phyloP scores from a whole-genome alignment of 2,329 filamentous ascomycete species.

The Pseudocercospora fijiensis region DNA sequence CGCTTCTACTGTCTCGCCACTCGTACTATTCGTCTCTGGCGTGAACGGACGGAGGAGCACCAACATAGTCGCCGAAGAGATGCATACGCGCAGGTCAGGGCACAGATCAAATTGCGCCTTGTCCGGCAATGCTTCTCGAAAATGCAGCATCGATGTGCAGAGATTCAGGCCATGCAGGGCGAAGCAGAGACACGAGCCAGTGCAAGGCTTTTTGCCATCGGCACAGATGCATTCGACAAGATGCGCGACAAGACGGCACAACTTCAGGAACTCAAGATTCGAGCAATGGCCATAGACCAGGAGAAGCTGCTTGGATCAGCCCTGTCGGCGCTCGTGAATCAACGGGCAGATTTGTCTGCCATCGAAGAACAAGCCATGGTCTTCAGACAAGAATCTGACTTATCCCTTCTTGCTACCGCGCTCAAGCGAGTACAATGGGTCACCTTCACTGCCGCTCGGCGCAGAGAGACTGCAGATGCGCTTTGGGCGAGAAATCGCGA shows the following conservation, averaged over 20 bases:
- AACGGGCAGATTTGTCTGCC: slow-evolving; percentile 28
- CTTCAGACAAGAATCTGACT: slow-evolving; percentile 49
- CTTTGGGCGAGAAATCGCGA: slow-evolving; percentile 54
- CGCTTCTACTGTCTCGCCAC: slow-evolving; percentile 57
- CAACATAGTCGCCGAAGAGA: slow-evolving; percentile 55
- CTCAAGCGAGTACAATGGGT: slow-evolving; percentile 60
- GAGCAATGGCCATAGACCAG: slow-evolving; percentile 36
- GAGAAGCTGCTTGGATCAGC: slow-evolving; percentile 37
- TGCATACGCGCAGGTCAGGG: slow-evolving; percentile 55
- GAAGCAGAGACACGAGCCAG: slow-evolving; percentile 43
- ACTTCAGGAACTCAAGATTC: slow-evolving; percentile 30
- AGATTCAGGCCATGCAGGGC: slow-evolving; percentile 40
- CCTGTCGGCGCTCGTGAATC: slow-evolving; percentile 36
- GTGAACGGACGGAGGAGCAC: slow-evolving; percentile 49
- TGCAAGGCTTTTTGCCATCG: slow-evolving; percentile 37
- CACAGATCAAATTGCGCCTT: slow-evolving; percentile 55
- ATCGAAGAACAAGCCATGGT: slow-evolving; percentile 47
- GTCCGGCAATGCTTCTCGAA: slow-evolving; percentile 45
- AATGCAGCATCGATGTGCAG: slow-evolving; percentile 41
- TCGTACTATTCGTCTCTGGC: slow-evolving; percentile 53
- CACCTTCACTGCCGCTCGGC: slow-evolving; percentile 55
- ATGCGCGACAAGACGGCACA: slow-evolving; percentile 39
- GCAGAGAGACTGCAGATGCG: slow-evolving; percentile 53
- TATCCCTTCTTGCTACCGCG: slow-evolving; percentile 48
- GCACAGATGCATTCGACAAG: slow-evolving; percentile 35